Percentiles rank a stretch among this genome's conserved stretches.
These are phyloP conservation scores for Laguncularia racemosa DNA, from an alignment of 345 rosid genomes.

Conservation along the genomic window DNA sequence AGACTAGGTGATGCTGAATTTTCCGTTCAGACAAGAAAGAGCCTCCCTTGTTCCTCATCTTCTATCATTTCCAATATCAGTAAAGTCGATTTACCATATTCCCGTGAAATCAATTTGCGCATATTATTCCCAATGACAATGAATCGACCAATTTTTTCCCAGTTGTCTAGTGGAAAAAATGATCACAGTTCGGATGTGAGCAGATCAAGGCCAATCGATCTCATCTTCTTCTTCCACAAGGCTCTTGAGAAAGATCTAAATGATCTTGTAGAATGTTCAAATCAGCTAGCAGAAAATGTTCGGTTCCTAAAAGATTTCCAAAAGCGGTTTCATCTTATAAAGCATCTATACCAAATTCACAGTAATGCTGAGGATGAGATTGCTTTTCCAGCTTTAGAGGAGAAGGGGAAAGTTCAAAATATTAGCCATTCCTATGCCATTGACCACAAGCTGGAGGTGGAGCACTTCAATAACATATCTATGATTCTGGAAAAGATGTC, in stretches of 20 bases:
- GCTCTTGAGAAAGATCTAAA: conserved; percentile 69
- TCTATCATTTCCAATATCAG: conserved; percentile 13
- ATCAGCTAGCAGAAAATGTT: conserved; percentile 39
- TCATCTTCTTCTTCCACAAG: conserved; percentile 77
- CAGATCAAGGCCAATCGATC: conserved; percentile 52
- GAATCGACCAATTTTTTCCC: conserved; percentile 16
- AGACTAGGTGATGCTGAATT: conserved; percentile 12
- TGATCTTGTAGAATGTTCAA: conserved; percentile 52
- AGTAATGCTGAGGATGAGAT: conserved; percentile 75
- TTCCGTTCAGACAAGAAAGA: conserved; percentile 20
- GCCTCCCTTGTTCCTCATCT: conserved; percentile 17
- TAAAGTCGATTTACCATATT: conserved; percentile 24
- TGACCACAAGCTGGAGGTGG: conserved; percentile 58
- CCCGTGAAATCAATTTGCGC: conserved; percentile 35
- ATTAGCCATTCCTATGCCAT: conserved; percentile 56
- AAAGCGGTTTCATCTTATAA: conserved; percentile 44
- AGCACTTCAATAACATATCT: conserved; percentile 42
- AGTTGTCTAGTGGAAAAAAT: conserved; percentile 27
- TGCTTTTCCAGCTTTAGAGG: conserved; percentile 80
- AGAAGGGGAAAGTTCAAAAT: conserved; percentile 48
- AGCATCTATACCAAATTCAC: conserved; percentile 47
- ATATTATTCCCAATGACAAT: conserved; percentile 25
- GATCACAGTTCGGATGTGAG: conserved; percentile 15
- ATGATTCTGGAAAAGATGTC: conserved; percentile 56
- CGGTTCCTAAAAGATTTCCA: conserved; percentile 47